Base-by-base conservation (phyloP, 176 grass and related monocot genomes). In the Poa pratensis region DNA sequence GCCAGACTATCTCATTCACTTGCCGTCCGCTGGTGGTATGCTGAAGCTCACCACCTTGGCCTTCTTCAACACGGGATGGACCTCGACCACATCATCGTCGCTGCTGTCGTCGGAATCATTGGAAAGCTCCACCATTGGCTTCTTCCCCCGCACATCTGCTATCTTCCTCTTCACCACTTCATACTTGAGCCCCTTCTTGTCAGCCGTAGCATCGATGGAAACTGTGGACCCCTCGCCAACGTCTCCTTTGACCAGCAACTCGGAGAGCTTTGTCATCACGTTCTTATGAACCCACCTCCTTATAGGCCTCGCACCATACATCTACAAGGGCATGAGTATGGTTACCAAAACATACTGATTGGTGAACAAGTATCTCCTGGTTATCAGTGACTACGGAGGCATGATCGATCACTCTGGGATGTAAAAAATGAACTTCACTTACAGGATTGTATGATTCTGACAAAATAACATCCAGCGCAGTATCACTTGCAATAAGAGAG, bases 231-330 rank as follows among this genome's bases (percentile, higher is more conserved):
- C 69, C 69, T 72, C 5, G 3, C n/a, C 6, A 0, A 0, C 40
- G 13, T 72, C 40, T 23, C 69, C 69, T 46, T 72, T 72, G 69
- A 72, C 69, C n/a, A 72, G 6, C 1, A 72, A 16, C 40, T 72
- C 40, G 5, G 69, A 72, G 40, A 72, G 69, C 69, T 72, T 72
- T 16, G 40, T 72, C 69, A 72, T 46, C 20, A 72, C 69, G 24
- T 72, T 72, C 40, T 72, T 72, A 3, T 72, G 69, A 40, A 46
- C n/a, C 69, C 69, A 72, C 69, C 69, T 72, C n/a, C 69, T 46
- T 46, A 72, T 72, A n/a, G 69, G 69, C 40, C 69, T 72, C 23
- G 69, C 69, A 24, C 40, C 69, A 24, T 72, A 72, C 12, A 72
- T 72, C 69, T 72, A 2, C 1, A 0, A 23, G n/a, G 69, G n/a